Conservation (phyloP, 495 filamentous ascomycete species). For the Trichoderma erinaceum region DNA sequence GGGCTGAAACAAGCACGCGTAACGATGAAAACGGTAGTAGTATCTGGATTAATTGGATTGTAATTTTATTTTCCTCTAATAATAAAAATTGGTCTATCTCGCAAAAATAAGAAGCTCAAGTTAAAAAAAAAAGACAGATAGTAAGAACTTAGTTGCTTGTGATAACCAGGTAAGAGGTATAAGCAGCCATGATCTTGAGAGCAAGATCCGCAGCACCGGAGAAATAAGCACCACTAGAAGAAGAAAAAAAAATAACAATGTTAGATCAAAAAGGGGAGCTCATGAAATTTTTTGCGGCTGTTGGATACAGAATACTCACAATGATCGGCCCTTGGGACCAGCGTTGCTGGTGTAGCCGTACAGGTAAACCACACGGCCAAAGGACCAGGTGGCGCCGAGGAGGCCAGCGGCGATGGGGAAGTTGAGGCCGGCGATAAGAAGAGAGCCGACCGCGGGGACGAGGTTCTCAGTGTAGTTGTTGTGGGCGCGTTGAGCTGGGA, state of each 20-base stretch:
- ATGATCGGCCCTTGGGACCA: slow-evolving; percentile 30
- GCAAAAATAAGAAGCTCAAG: neutral
- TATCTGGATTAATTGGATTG: too few species aligned
- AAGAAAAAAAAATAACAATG: neutral
- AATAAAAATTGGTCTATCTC: neutral
- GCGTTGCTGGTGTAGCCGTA: slow-evolving; percentile 50
- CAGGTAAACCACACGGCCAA: slow-evolving; percentile 49
- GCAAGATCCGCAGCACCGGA: slow-evolving; percentile 21
- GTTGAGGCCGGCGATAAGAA: slow-evolving; percentile 50
- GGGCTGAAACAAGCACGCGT: too few species aligned
- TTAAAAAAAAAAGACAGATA: neutral
- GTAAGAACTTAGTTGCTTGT: slow-evolving; percentile 13
- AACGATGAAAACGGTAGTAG: too few species aligned
- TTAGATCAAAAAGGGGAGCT: neutral
- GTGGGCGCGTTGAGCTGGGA: slow-evolving; percentile 62
- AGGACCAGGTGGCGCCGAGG: slow-evolving; percentile 52
- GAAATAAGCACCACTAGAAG: slow-evolving; percentile 20
- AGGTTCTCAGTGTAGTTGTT: slow-evolving; percentile 64
- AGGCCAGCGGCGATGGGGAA: slow-evolving; percentile 50
- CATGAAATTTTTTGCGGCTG: neutral
- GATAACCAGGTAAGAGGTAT: slow-evolving; percentile 27
- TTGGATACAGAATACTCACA: slow-evolving; percentile 18
- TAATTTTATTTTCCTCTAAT: too few species aligned
- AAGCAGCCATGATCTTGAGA: slow-evolving; percentile 31
- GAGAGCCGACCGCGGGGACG: slow-evolving; percentile 48